These are phyloP conservation scores for Globisporangium nodosum DNA, from an alignment of 352 stramenopile genomes.

Conservation along the genomic window DNA sequence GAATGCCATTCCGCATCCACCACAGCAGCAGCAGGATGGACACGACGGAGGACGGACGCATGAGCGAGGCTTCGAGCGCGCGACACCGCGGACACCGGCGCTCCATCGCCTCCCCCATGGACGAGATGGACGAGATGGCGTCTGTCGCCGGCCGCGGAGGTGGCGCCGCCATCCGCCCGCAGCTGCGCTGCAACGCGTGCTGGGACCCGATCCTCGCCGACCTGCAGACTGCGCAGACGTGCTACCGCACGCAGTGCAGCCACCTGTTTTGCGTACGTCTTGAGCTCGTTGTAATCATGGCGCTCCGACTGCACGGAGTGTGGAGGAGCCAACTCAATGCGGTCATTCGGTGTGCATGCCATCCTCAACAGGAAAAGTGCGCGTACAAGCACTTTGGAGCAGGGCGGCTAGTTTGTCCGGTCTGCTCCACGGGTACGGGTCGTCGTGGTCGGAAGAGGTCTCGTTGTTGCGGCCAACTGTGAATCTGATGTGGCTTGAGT, in stretches of 20 bases:
- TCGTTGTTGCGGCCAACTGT: not conserved
- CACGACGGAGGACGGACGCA: slow-evolving; percentile 57
- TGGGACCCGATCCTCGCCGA: slow-evolving; percentile 66
- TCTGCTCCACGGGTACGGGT: slow-evolving; percentile 39
- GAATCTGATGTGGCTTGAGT: not conserved
- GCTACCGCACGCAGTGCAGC: slow-evolving; percentile 70
- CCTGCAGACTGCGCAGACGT: slow-evolving; percentile 62
- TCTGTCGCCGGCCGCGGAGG: slow-evolving; percentile 9
- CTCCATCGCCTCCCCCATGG: slow-evolving; percentile 22
- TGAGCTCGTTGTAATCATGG: not conserved
- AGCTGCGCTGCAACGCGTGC: slow-evolving; percentile 71
- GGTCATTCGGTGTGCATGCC: not conserved
- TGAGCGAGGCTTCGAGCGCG: slow-evolving; percentile 72
- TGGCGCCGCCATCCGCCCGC: slow-evolving; percentile 29
- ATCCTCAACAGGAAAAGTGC: slow-evolving; percentile 65
- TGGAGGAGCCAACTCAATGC: not conserved
- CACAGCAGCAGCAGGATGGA: slow-evolving; percentile 2
- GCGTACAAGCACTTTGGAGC: slow-evolving; percentile 78
- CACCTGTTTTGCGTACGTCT: slow-evolving; percentile 66
- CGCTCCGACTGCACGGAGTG: not conserved
- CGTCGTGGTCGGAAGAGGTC: no score
- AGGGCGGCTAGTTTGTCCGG: slow-evolving; percentile 55
- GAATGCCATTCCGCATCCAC: slow-evolving; percentile 9
- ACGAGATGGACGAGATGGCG: slow-evolving; percentile 42
- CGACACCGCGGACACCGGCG: slow-evolving; percentile 29